Percentiles rank a stretch among this genome's conserved stretches.
phyloP scores from a whole-genome alignment of 805 yeast species.

The Starmera pachycereana region DNA sequence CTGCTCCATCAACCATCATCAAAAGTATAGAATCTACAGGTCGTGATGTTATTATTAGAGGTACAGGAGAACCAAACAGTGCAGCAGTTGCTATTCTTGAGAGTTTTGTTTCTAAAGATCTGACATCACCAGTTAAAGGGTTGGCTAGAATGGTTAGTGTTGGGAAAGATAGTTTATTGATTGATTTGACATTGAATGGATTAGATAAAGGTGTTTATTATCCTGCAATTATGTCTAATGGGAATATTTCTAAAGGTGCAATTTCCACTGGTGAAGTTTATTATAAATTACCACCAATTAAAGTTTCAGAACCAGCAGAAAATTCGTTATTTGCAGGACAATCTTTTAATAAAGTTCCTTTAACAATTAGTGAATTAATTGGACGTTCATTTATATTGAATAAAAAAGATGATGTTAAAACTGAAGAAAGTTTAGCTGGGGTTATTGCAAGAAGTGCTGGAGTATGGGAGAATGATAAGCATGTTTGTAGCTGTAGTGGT shows the following conservation, averaged over 20 bases:
- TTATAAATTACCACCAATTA: constrained; percentile 22
- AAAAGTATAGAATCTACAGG: constrained; percentile 63
- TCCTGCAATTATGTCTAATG: constrained; percentile 59
- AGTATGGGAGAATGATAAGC: constrained; percentile 90
- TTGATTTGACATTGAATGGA: constrained; percentile 76
- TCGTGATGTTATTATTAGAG: constrained; percentile 84
- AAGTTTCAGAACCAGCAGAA: constrained; percentile 25
- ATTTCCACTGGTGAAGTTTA: constrained; percentile 48
- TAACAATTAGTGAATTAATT: constrained; percentile 49
- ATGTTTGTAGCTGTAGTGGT: constrained; percentile 90
- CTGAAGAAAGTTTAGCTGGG: constrained; percentile 50
- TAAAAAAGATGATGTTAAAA: constrained; percentile 15
- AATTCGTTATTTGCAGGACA: constrained; percentile 30
- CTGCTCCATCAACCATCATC: constrained; percentile 71
- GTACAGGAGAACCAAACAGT: constrained; percentile 76
- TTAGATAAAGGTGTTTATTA: constrained; percentile 52
- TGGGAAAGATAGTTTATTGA: constrained; percentile 38
- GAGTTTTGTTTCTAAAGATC: constrained; percentile 37
- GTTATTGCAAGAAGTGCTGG: constrained; percentile 96
- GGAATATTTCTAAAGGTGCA: constrained; percentile 71
- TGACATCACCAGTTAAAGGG: constrained; percentile 60
- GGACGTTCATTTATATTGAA: constrained; percentile 47
- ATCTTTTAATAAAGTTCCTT: constrained; percentile 31
- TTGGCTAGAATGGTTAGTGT: constrained; percentile 76
- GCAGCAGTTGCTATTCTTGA: constrained; percentile 92